Conservation (phyloP, 2,329 filamentous ascomycete species). For the Helotiales sp. region DNA sequence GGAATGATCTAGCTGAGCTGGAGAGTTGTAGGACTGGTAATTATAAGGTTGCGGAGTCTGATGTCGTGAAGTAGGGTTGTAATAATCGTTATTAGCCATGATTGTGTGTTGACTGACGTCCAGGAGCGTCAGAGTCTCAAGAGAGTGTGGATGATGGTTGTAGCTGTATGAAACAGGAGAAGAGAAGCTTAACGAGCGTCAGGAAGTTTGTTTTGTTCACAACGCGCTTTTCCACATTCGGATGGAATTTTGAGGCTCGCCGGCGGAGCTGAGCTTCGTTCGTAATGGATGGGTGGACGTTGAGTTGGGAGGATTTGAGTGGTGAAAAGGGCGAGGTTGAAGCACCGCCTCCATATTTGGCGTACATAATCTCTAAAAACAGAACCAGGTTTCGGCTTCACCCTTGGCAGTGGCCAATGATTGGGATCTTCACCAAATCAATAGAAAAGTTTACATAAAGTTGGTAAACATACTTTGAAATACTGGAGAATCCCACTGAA, state of each 20-base stretch:
- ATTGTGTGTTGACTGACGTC: background rate
- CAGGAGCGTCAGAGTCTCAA: too few species aligned
- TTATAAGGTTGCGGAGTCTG: background rate
- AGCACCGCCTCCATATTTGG: background rate
- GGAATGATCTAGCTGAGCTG: conserved; percentile 13
- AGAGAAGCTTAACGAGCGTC: conserved; percentile 1
- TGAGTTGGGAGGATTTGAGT: background rate
- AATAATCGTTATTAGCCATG: background rate
- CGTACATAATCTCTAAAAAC: background rate
- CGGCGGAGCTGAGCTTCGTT: background rate
- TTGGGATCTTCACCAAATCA: background rate
- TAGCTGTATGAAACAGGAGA: background rate
- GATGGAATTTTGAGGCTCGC: background rate
- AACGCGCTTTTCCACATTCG: background rate
- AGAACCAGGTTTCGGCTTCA: background rate
- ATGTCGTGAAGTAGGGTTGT: background rate
- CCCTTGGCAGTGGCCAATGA: background rate
- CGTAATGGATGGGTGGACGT: background rate
- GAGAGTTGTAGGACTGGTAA: conserved; percentile 19
- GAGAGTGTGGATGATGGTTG: background rate
- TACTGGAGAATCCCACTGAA: too few species aligned
- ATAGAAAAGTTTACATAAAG: background rate
- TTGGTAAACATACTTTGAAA: background rate
- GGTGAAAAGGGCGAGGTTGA: background rate
- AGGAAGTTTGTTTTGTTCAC: background rate